Conservation (phyloP, 2,329 filamentous ascomycete genomes). For the Seiridium cupressi region DNA sequence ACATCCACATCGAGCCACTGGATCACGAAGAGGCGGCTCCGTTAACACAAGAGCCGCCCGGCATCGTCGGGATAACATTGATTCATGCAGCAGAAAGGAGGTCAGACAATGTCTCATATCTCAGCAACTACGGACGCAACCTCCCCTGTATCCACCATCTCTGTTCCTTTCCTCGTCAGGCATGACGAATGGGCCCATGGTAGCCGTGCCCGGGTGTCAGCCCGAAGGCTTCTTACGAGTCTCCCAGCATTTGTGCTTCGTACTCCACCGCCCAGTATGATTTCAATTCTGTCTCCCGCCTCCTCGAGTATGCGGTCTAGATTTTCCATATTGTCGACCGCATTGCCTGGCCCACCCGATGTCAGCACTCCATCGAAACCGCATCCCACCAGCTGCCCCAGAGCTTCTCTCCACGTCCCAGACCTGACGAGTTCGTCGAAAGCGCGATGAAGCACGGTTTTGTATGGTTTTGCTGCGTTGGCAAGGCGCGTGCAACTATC, state of each 20-base stretch:
- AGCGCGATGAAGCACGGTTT: slow-evolving; percentile 55
- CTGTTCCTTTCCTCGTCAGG: slow-evolving; percentile 19
- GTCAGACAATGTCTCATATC: not conserved
- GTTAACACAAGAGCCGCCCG: too few species aligned
- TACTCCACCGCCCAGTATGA: slow-evolving; percentile 53
- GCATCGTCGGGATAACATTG: too few species aligned
- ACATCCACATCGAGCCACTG: too few species aligned
- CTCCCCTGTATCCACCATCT: slow-evolving; percentile 25
- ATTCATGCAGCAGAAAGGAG: too few species aligned
- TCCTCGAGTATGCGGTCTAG: slow-evolving; percentile 34
- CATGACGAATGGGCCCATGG: slow-evolving; percentile 51
- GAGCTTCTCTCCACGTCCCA: slow-evolving; percentile 18
- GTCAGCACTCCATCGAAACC: slow-evolving; percentile 54
- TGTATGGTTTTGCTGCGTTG: slow-evolving; percentile 36
- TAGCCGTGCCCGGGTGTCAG: slow-evolving; percentile 21
- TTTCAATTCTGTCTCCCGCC: slow-evolving; percentile 33
- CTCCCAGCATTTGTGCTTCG: slow-evolving; percentile 36
- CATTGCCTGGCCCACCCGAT: slow-evolving; percentile 45
- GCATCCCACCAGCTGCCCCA: slow-evolving; percentile 35
- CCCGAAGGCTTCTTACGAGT: slow-evolving; percentile 21
- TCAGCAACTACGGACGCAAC: slow-evolving; percentile 19
- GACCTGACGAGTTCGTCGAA: slow-evolving; percentile 39
- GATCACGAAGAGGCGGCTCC: too few species aligned
- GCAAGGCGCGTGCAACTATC: slow-evolving; percentile 40
- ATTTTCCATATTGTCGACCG: slow-evolving; percentile 34